Evolutionary conservation across 495 filamentous ascomycete genomes (phyloP).

Genomic region (Halenospora varia): DNA sequence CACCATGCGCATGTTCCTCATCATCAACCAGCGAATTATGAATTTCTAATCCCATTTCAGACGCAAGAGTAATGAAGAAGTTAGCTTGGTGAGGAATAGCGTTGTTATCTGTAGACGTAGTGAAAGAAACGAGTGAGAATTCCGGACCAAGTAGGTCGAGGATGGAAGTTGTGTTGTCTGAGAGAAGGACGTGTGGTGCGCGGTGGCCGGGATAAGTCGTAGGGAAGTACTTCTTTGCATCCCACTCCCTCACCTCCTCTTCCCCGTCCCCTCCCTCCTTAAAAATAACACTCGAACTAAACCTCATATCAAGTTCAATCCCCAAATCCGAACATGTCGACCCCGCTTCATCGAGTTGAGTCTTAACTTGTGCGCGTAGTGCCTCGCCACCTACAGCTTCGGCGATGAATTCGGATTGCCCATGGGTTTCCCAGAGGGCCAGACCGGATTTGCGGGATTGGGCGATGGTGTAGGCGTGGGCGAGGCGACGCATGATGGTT

Average conservation of each 20-base stretch:
- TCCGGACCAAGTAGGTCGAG: constrained; percentile 29
- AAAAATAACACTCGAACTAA: background rate
- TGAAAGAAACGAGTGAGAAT: constrained; percentile 29
- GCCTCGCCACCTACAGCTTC: background rate
- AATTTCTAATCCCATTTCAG: background rate
- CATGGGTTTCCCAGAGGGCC: background rate
- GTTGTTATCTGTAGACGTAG: background rate
- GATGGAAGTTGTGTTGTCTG: constrained; percentile 26
- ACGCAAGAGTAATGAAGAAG: background rate
- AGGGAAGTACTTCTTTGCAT: constrained; percentile 20
- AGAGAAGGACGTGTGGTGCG: constrained; percentile 31
- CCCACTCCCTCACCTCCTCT: too few relatives aligned
- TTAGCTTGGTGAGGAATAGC: background rate
- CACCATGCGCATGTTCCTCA: background rate
- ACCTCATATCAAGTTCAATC: background rate
- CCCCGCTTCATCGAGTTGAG: background rate
- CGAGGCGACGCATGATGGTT: background rate
- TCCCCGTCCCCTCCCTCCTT: too few relatives aligned
- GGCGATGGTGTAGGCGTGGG: background rate
- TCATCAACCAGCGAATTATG: background rate
- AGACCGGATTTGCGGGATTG: background rate
- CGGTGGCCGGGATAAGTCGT: constrained; percentile 28
- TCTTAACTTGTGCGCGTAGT: background rate
- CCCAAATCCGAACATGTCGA: background rate
- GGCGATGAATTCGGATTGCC: background rate